Base-by-base conservation (phyloP, 345 rosid species). In the Eucalyptus microcorys region DNA sequence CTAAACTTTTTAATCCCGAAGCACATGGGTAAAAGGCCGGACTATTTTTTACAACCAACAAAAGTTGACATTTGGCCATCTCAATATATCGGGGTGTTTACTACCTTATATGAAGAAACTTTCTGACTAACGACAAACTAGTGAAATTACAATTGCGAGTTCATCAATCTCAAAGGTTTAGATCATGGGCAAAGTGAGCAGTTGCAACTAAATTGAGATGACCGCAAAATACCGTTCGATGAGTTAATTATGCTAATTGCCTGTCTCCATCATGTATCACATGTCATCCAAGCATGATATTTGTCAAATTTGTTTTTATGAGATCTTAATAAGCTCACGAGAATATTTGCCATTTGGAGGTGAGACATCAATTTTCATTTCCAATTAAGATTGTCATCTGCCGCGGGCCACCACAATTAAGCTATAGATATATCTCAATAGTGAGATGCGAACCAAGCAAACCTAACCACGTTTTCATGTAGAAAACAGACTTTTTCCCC, bases 41-140 rank as follows among this genome's bases (percentile, higher is more conserved):
- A 7, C 37, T 16, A 8, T 14, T 32, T 27, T 27, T 27, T 14
- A 61, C 42, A 3, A 32, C 11, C 42, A 4, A 32, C 7, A 4
- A 8, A 16, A 16, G 42, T 19, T 4, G 5, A 66, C 1, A 16
- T 8, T 14, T 5, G 1, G 6, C 7, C 21, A 15, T n/a, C 76
- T 66, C 76, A 16, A 2, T 15, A 16, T 40, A 3, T 17, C 12
- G 0, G 2, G 24, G 24, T 4, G 2, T 68, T 68, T 17, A 3
- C 24, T n/a, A 64, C 5, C 13, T 34, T 10, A 3, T 2, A 8
- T 6, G 4, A 11, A 68, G 4, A 0, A 6, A 9, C 24, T 15
- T 8, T 14, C 0, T 34, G 6, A n/a, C 76, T 7, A 34, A 1
- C 3, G 24, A 15, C 79, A 32, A 3, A 10, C 7, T 1, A 6